A percentile compares a stretch with the other conserved stretches of the same genome.
Conservation (phyloP, 768 basidiomycete genomes). For the Suillus paluster region DNA sequence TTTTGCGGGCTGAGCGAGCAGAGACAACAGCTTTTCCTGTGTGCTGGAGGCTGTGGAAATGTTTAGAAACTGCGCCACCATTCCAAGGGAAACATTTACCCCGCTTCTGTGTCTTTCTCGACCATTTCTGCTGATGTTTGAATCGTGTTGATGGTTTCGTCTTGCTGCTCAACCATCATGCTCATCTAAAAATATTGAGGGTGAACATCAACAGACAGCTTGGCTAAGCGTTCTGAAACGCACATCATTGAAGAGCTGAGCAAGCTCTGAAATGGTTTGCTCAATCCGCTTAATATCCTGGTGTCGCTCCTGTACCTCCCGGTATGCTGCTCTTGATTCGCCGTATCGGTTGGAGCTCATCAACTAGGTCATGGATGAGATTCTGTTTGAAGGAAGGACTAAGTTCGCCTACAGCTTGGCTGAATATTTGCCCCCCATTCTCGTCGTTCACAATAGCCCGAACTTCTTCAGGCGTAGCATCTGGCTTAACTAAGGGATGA, state of each 20-base stretch:
- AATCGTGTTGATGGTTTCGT: conserved; percentile 83
- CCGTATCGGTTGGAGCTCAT: conserved; percentile 91
- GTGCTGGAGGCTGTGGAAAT: conserved; percentile 64
- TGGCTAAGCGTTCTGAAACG: conserved; percentile 26
- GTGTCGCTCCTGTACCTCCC: conserved; percentile 97
- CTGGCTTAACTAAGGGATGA: conserved; percentile 73
- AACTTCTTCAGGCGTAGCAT: conserved; percentile 90
- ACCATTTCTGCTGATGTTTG: conserved; percentile 76
- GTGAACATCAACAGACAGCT: conserved; percentile 3
- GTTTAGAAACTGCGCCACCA: conserved; percentile 11
- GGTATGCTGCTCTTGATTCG: conserved; percentile 87
- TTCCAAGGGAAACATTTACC: conserved; percentile 51
- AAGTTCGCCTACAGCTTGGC: conserved; percentile 66
- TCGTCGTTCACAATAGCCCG: conserved; percentile 86
- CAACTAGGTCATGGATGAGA: conserved; percentile 51
- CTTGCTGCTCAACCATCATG: conserved; percentile 92
- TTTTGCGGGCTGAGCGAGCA: conserved; percentile 88
- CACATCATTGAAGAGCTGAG: conserved; percentile 95
- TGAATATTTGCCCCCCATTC: conserved; percentile 84
- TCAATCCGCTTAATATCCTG: conserved; percentile 97
- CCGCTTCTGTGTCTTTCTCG: conserved; percentile 84
- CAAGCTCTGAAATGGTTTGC: conserved; percentile 88
- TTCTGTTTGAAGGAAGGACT: background rate
- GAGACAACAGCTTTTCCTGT: conserved; percentile 86
- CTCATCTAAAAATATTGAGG: conserved; percentile 68